Conservation (phyloP, 2,329 filamentous ascomycete genomes). For the Falciphora oryzae region DNA sequence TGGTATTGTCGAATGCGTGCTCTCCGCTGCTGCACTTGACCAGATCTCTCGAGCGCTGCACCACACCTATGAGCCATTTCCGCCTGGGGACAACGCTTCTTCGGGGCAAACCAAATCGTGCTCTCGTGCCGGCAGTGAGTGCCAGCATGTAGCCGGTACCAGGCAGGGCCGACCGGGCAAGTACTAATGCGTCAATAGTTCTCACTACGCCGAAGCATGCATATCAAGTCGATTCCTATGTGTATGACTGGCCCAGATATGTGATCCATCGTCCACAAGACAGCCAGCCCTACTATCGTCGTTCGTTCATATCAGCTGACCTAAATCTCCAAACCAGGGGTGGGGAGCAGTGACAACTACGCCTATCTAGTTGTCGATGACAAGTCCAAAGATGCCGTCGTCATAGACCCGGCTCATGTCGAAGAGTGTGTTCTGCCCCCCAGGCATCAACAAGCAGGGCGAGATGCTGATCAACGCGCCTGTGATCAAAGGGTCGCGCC, state of each 20-base stretch:
- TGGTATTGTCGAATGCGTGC: background rate
- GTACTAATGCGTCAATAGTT: constrained; percentile 23
- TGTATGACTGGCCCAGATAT: constrained; percentile 47
- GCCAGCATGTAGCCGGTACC: background rate
- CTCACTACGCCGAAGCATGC: constrained; percentile 54
- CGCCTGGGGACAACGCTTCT: background rate
- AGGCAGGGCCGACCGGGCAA: background rate
- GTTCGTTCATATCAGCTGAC: background rate
- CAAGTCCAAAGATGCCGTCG: constrained; percentile 69
- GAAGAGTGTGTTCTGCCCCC: constrained; percentile 53
- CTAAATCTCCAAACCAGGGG: constrained; percentile 47
- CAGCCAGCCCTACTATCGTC: background rate
- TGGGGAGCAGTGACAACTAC: constrained; percentile 75
- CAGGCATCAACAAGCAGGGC: background rate
- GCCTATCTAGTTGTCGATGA: constrained; percentile 77
- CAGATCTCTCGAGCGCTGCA: background rate
- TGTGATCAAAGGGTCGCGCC: constrained; percentile 46
- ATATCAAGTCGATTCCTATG: constrained; percentile 85
- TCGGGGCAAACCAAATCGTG: background rate
- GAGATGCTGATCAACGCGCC: too few relatives aligned
- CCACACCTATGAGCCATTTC: constrained; percentile 1
- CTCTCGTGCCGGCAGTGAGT: background rate
- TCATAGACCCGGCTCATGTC: constrained; percentile 76
- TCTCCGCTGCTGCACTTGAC: background rate
- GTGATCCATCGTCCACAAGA: background rate